Percentiles rank a stretch among this genome's conserved stretches.
Conservation (phyloP, 768 basidiomycete genomes). For the Boletellus sp. region DNA sequence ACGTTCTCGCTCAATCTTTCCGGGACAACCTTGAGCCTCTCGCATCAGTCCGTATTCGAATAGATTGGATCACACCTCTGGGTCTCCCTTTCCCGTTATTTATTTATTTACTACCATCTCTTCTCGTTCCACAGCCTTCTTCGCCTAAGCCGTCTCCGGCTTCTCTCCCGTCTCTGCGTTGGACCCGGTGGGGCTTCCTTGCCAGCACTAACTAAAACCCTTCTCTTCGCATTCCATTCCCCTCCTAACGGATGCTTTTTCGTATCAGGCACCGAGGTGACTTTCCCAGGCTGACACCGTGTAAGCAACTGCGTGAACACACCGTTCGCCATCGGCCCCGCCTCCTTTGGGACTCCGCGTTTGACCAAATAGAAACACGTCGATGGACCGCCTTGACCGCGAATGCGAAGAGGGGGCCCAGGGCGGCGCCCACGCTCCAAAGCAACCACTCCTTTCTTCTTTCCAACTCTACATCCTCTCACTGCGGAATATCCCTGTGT, state of each 20-base stretch:
- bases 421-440: too few relatives aligned
- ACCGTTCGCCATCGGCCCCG: too few relatives aligned
- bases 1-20: neutral
- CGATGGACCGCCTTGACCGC: too few relatives aligned
- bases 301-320: too few relatives aligned
- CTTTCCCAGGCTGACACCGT: too few relatives aligned
- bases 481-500: too few relatives aligned
- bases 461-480: too few relatives aligned
- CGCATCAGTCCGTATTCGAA: neutral
- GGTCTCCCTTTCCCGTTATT: neutral
- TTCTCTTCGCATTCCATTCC: neutral
- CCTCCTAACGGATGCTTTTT: neutral
- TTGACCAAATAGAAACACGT: too few relatives aligned
- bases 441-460: too few relatives aligned
- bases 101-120: neutral
- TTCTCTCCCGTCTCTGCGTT: slow-evolving; percentile 2
- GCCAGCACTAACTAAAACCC: neutral
- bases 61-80: neutral
- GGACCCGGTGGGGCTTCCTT: neutral
- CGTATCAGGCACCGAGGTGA: slow-evolving; percentile 1
- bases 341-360: too few relatives aligned
- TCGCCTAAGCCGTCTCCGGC: slow-evolving; percentile 1
- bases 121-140: neutral
- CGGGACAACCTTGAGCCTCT: neutral
- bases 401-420: too few relatives aligned